Evolutionary conservation across 2,329 filamentous ascomycete genomes (phyloP), one percentile per base, ranked within the genome.

Genomic region (Penicillium frequentans): DNA sequence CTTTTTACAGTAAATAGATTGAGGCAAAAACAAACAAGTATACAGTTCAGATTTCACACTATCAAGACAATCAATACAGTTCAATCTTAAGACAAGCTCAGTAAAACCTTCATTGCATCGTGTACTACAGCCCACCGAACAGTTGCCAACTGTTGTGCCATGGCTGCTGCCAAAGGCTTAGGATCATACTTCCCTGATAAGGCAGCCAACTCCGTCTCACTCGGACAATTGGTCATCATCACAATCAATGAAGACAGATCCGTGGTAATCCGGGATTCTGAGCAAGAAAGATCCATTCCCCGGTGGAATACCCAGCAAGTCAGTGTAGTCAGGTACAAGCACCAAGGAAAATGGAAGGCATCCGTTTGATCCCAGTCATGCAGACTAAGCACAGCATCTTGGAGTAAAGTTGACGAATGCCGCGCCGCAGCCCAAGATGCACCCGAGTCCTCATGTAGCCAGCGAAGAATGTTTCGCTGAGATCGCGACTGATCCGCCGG

Each of bases 41-140:
- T 21, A 47, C 33, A 50, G 13, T 7, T 35, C 29, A 31, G 39
- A 47, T 44, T 26, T 14, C 37, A 24, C 8, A 48, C 26, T 43
- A 46, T 49, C 27, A 7, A 33, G n/a, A 45, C 35, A 54, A 14
- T 29, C 23, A 47, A 42, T 53, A 52, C 29, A 24, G 21, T 9
- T 46, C 16, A 46, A 43, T 26, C 7, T 63, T 27, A 59, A 55
- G 63, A 67, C 46, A 69, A 54, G 11, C 54, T 58, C 9, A 68
- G 54, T 42, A 87, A 64, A 3, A 87, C 84, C 60, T 82, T 80
- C 73, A 86, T 84, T 0, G 82, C 84, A 64, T 85, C 82, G 60
- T 86, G 83, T 5, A 87, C 81, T 3, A 87, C 83, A 0, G 83
- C 84, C 85, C 85, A 87, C 51, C 85, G 67, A 1, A 86, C 80